Base-by-base conservation (phyloP, 2,329 filamentous ascomycete species). In the Penicillium verrucosum region DNA sequence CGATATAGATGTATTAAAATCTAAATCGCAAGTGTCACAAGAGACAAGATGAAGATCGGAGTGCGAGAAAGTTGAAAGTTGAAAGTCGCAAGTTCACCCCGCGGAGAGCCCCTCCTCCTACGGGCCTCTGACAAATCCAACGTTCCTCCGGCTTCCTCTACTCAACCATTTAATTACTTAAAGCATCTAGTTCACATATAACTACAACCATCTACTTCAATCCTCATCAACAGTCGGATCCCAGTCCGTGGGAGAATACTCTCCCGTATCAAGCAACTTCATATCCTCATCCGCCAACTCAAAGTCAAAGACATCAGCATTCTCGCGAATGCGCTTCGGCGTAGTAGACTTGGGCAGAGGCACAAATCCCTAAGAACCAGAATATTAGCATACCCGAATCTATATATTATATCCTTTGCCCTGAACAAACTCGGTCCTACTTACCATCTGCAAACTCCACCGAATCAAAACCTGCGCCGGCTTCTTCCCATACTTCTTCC, bases 371-470 rank as follows among this genome's bases (percentile, higher is more conserved):
- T 84, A 51, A 34, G 40, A 41, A 23, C 12, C 18, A 30, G 21
- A 23, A 4, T 8, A 40, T 54, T 25, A 42, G 51, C 27, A 49
- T 21, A 34, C 16, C 37, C 1, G 8, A 42, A 5, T 27, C 23
- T n/a, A 21, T 14, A 21, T 14, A 27, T 4, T 23, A 18, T 25
- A 27, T 5, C 12, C 12, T n/a, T 23, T n/a, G 4, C 18, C 9
- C 4, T 37, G 1, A 18, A 23, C 5, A 21, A 55, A 16, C 67
- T 78, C 78, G 57, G 78, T 21, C 1, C 2, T 9, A 82, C 23
- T 82, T 78, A 69, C 87, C 90, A 80, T 94, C 71, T 94, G 89
- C 61, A 93, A 73, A 53, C 85, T 87, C 90, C 90, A 94, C 54
- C 89, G 82, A 45, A 95, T 81, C 70, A 94, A 76, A 36, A 95